Base-by-base conservation (phyloP, 768 basidiomycete genomes). In the Mycena venus region DNA sequence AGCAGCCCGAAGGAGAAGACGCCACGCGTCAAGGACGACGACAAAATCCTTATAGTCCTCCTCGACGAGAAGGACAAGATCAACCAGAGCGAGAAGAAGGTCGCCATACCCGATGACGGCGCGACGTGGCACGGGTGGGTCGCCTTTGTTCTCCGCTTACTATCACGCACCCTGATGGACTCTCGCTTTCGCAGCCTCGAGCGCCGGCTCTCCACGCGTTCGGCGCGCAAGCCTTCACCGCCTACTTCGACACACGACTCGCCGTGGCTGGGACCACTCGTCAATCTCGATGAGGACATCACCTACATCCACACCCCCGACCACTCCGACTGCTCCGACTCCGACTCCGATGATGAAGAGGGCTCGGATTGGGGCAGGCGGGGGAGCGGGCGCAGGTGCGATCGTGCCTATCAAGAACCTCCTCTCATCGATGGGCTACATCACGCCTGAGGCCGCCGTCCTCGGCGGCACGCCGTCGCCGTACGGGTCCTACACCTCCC, bases 121-220 rank as follows among this genome's bases (percentile, higher is more conserved):
- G 47, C 53, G 73, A 65, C 73, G 34, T 74, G 73, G 73, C 73
- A 74, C 44, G 68, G 68, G 68, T 74, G 47, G n/a, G 68, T 70
- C 32, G 25, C 34, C 56, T 36, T 60, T 64, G 49, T 29, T 53
- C 47, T 31, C 38, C 64, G 55, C 27, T 0, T 19, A 25, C 3
- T 21, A 36, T n/a, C 19, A 19, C 25, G 38, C 59, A 25, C 63
- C 38, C 38, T 49, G 60, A 40, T 19, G 68, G 44, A 73, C 53
- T n/a, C 25, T 1, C 25, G 23, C 25, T 51, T 7, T 12, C 25
- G 25, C 51, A 73, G 66, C 5, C 72, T 68, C 42, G 72, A 73
- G 61, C 62, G 53, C 38, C 62, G 73, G 23, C 47, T 74, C 32
- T 74, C 73, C 27, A 27, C 51, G 15, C 67, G 25, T 23, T 74